Percentiles rank a stretch among this genome's conserved stretches.
phyloP scores from a whole-genome alignment of 345 rosid genomes.

The Hibiscus mutabilis region DNA sequence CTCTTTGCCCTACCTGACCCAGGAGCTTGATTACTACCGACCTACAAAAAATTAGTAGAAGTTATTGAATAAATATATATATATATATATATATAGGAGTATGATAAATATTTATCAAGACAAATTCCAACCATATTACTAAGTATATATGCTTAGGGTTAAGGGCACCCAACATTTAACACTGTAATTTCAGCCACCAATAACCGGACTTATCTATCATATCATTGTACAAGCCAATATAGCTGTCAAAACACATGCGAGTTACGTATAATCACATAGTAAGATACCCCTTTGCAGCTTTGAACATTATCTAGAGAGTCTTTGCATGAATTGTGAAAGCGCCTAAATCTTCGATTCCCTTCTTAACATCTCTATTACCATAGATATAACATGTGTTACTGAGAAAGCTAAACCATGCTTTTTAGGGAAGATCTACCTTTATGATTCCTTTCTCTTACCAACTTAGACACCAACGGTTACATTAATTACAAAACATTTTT shows the following conservation, averaged over 20 bases:
- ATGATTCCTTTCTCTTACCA: not conserved
- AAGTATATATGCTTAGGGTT: not conserved
- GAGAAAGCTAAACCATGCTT: not conserved
- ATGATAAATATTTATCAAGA: too few relatives aligned
- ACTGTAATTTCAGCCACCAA: not conserved
- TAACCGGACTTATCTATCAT: not conserved
- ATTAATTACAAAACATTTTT: not conserved
- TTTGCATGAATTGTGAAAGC: not conserved
- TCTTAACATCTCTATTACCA: not conserved
- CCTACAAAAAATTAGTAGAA: slow-evolving; percentile 23
- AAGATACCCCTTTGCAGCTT: not conserved
- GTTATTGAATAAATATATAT: not conserved
- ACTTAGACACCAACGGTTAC: not conserved
- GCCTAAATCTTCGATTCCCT: not conserved
- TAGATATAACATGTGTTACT: not conserved
- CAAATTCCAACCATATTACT: too few relatives aligned
- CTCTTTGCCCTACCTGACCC: slow-evolving; percentile 58
- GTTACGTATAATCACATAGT: not conserved
- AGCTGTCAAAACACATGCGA: not conserved
- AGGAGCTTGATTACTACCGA: slow-evolving; percentile 28
- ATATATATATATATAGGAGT: not conserved
- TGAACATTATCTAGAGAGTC: not conserved
- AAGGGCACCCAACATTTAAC: not conserved
- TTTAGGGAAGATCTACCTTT: not conserved
- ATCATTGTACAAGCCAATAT: not conserved